A percentile compares a stretch with the other conserved stretches of the same genome.
phyloP scores from a whole-genome alignment of 306 rosid species.

The Potentilla sterilis region DNA sequence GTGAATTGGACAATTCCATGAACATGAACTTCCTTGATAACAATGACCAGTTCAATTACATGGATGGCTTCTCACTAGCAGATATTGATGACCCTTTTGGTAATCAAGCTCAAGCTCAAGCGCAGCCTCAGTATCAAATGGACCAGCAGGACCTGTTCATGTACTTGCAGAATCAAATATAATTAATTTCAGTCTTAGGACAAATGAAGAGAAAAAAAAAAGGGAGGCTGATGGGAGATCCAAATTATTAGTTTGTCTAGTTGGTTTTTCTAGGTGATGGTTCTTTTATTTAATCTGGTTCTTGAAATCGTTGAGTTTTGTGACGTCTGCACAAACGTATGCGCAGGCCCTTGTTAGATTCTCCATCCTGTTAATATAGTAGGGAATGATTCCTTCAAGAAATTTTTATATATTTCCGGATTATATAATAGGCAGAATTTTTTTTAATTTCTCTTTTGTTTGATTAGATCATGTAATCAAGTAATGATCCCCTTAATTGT shows the following conservation, averaged over 20 bases:
- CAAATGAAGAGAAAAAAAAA: background rate
- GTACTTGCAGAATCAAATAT: constrained; percentile 43
- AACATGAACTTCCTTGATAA: constrained; percentile 33
- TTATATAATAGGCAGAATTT: background rate
- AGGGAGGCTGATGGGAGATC: background rate
- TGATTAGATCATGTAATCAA: background rate
- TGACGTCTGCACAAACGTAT: background rate
- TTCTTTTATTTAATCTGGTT: background rate
- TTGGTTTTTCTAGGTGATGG: constrained; percentile 2
- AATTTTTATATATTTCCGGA: background rate
- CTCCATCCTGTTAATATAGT: background rate
- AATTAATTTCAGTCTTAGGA: background rate
- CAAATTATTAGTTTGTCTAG: constrained; percentile 1
- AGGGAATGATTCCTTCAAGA: background rate
- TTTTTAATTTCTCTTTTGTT: background rate
- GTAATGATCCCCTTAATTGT: too few species aligned
- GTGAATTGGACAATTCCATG: constrained; percentile 28
- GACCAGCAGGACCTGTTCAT: constrained; percentile 64
- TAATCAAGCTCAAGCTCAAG: constrained; percentile 37
- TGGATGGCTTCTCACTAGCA: constrained; percentile 34
- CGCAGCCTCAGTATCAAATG: constrained; percentile 42
- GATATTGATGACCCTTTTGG: constrained; percentile 54
- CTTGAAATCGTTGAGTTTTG: background rate
- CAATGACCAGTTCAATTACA: constrained; percentile 32
- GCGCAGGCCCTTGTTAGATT: background rate